Percentiles rank a stretch among this genome's conserved stretches.
Evolutionary conservation across 371 early-diverging fungal genomes (phyloP).

Genomic region (Syncephalastrum sp.): DNA sequence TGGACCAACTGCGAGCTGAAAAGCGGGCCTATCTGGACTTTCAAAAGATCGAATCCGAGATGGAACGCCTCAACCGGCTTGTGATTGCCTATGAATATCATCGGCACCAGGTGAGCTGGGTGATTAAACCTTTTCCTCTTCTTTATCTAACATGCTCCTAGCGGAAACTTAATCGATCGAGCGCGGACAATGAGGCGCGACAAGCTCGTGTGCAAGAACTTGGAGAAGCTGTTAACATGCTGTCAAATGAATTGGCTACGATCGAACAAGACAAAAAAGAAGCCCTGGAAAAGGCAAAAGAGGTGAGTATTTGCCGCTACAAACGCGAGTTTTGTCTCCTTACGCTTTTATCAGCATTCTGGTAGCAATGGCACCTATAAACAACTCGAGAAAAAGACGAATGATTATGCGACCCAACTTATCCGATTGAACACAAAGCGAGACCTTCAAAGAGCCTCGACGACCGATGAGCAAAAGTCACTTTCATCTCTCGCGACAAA

Average conservation of each 20-base stretch:
- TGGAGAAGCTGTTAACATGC: conserved; percentile 18
- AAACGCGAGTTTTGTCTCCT: background rate
- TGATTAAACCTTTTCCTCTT: background rate
- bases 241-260: conserved; percentile 48
- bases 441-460: conserved; percentile 71
- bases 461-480: conserved; percentile 71
- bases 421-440: conserved; percentile 79
- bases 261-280: conserved; percentile 50
- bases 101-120: conserved; percentile 44
- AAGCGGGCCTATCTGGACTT: conserved; percentile 91
- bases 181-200: conserved; percentile 36
- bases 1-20: conserved; percentile 87
- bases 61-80: conserved; percentile 77
- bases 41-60: conserved; percentile 88
- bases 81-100: conserved; percentile 84
- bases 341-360: conserved; percentile 40
- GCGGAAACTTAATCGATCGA: conserved; percentile 42
- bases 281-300: conserved; percentile 38
- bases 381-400: conserved; percentile 66
- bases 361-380: conserved; percentile 64
- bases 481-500: conserved; percentile 30
- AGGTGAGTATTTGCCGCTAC: conserved; percentile 10
- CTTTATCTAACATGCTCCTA: background rate
- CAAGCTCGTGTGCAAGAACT: conserved; percentile 29
- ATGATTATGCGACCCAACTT: conserved; percentile 74